Evolutionary conservation across 441 rosid species (phyloP), one percentile per base, ranked within the genome.

Genomic region (Raphanus hybrid): DNA sequence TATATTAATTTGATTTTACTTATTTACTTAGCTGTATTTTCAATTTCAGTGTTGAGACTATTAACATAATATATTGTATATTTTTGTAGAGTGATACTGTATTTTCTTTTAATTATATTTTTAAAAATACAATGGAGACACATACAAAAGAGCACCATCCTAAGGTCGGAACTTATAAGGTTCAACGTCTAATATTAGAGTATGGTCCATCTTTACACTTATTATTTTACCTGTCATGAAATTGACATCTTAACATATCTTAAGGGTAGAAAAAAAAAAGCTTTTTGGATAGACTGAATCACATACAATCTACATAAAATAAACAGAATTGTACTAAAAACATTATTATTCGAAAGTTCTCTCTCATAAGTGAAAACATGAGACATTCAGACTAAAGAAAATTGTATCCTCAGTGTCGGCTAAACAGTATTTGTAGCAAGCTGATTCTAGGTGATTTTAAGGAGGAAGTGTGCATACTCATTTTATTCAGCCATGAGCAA

Each of bases 191-290:
- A 74, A 27, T 66, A 55, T 57, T 74, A 43, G 60, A 54, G 67
- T 59, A 75, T 59, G 78, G 73, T 75, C 74, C 78, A 75, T 60
- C 64, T 16, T 64, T 12, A 69, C 64, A 69, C 50, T 52, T 32
- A 54, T 52, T 32, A 15, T 52, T 52, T 55, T 64, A 34, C 6
- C 34, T 55, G 12, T 20, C 73, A 55, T 6, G 23, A 55, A 55
- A 55, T 69, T 55, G 52, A 54, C 32, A 5, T 69, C 16, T 34
- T 34, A 68, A 34, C 60, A 57, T 1, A 23, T 23, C 26, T 23
- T 23, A 23, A 23, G 26, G 26, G 26, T 23, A 23, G 26, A 23
- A 23, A 23, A 23, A 23, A 23, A 16, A 23, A 23, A 23, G 26
- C 26, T 23, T 23, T 23, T 23, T 23, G 26, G 26, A 23, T 23